Evolutionary conservation across 2,329 filamentous ascomycete species (phyloP), one percentile per base, ranked within the genome.

Genomic region (Phaeosphaeria sp.): DNA sequence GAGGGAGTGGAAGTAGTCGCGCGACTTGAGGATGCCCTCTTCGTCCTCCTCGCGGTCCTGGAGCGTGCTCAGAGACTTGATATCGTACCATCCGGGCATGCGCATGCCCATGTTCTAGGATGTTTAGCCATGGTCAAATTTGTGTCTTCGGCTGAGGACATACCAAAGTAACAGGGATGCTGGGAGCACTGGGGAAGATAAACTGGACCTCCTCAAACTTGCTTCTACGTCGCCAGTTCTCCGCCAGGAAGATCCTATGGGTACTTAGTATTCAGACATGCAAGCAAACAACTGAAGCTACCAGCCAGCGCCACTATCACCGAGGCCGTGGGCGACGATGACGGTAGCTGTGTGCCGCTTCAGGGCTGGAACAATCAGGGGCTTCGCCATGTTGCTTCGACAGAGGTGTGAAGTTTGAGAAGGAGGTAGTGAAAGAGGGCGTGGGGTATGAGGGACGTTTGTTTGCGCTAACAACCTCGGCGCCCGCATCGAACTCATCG

Each of bases 291-390:
- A 42, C 25, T 45, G 66, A 75, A 69, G 39, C 33, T 78, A 88
- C 93, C 91, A 94, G 66, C 91, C 91, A 65, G 86, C 82, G 44
- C 90, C 91, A 27, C 78, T 81, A 75, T 98, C 95, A 62, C 95
- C 95, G 40, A 99, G 83, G 15, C 95, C 95, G 77, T 99, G 95
- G 51, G 91, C 85, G 79, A 97, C 93, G 71, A 99, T 98, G 70
- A 98, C 90, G 2, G 94, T 97, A 22, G 93, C 93, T 39, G 95
- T 97, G 80, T 98, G 95, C 74, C 87, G 87, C 74, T 87, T 91
- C 33, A 91, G 81, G 42, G 93, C 91, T 25, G 92, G 91, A 59
- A 96, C 88, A 20, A 95, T 84, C 53, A 95, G 82, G 11, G 81
- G 81, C 55, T 79, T 78, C 27, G 71, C 62, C 73, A 76, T 76